Evolutionary conservation across 169 alveolate species (phyloP), one percentile per base, ranked within the genome.

Genomic region (Eimeria necatrix): DNA sequence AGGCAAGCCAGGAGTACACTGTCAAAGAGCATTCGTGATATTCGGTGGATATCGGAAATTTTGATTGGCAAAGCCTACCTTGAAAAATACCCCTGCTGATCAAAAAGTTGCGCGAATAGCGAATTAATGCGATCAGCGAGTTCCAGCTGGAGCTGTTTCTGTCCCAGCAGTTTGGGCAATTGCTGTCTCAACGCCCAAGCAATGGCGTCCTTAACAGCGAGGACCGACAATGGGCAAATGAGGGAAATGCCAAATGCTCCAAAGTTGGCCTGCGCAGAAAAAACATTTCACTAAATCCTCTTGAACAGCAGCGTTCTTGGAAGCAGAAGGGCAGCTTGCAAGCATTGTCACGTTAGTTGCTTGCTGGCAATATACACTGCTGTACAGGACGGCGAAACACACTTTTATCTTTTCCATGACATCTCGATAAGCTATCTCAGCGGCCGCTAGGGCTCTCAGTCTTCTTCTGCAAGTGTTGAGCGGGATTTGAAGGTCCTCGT

Each of bases 91-190:
- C 91, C 91, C 4, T 84, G 78, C 24, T 73, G 91, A 5, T 84
- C 91, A 18, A 84, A 84, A 41, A 84, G 91, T 48, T 84, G 91
- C 3, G 91, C 4, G 26, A 84, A 84, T 22, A 84, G 78, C 7
- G 91, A 73, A 59, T 84, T 84, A 16, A 84, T 84, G 32, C 91
- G 91, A 24, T 84, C 91, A 24, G 91, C 91, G 9, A 84, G 91
- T 56, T 84, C 91, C 9, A 84, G 76, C 46, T 84, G 91, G 24
- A 84, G 73, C n/a, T 46, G 56, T 4, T 59, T 56, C 2, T 84
- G 76, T 4, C 61, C 20, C 22, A 84, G 48, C 59, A 84, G 78
- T 76, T 52, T 52, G 12, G 91, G 91, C 73, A 84, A 24, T 51
- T 84, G 91, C n/a, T 52, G 59, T 22, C 78, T 56, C 22, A 84